phyloP scores from a whole-genome alignment of 495 filamentous ascomycete genomes.

The Penicillium paxilli region DNA sequence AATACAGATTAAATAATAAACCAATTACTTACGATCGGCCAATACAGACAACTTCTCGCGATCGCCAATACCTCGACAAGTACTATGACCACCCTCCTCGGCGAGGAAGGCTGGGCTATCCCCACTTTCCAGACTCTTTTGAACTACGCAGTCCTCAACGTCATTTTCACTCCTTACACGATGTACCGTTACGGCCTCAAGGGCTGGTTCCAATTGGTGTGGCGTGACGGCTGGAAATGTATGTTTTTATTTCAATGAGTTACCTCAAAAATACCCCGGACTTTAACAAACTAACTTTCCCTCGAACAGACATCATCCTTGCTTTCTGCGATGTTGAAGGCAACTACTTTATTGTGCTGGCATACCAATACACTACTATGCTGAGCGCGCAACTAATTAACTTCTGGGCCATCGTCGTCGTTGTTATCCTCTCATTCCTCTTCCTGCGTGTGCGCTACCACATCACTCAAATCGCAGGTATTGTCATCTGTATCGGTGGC shows the following conservation, averaged over 20 bases:
- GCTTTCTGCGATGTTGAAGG: constrained; percentile 92
- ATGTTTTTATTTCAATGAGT: constrained; percentile 8
- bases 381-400: constrained; percentile 93
- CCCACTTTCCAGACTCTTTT: constrained; percentile 97
- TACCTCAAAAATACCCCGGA: neutral
- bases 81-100: constrained; percentile 81
- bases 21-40: neutral
- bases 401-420: constrained; percentile 97
- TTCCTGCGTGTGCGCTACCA: constrained; percentile 88
- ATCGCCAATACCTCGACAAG: constrained; percentile 88
- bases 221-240: constrained; percentile 84
- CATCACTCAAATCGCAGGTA: constrained; percentile 76
- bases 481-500: constrained; percentile 87
- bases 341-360: constrained; percentile 96
- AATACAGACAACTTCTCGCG: constrained; percentile 71
- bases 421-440: constrained; percentile 80
- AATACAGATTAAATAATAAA: neutral
- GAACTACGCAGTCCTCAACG: constrained; percentile 83
- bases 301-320: constrained; percentile 70
- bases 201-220: constrained; percentile 62
- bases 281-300: constrained; percentile 9
- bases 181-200: constrained; percentile 79
- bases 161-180: constrained; percentile 80
- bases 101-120: constrained; percentile 68
- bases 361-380: constrained; percentile 89